These are phyloP conservation scores for Orbilia ellipsospora DNA, from an alignment of 2,329 filamentous ascomycete genomes.

Conservation along the genomic window DNA sequence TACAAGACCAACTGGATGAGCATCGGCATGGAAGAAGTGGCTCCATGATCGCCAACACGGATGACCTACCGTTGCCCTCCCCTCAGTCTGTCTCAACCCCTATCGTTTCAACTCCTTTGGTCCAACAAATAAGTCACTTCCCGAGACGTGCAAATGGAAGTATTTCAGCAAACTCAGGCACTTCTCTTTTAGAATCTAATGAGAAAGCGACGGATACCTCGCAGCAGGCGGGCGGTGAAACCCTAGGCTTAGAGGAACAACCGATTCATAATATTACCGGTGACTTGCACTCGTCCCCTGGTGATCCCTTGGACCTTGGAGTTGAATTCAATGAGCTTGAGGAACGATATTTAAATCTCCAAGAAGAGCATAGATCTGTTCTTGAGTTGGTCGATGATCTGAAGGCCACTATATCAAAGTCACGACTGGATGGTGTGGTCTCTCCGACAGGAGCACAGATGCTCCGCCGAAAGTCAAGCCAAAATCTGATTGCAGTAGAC, in stretches of 20 bases:
- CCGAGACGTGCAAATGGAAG: constrained; percentile 58
- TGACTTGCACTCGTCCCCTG: constrained; percentile 55
- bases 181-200: neutral
- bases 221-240: neutral
- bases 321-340: constrained; percentile 48
- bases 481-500: constrained; percentile 86
- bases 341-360: constrained; percentile 64
- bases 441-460: constrained; percentile 78
- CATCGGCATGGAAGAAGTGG: constrained; percentile 70
- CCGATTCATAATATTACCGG: neutral
- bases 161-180: neutral
- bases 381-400: constrained; percentile 89
- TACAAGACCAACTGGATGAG: constrained; percentile 88
- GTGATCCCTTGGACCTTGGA: constrained; percentile 59
- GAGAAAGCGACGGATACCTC: neutral
- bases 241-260: neutral
- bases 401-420: constrained; percentile 84
- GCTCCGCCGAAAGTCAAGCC: constrained; percentile 91
- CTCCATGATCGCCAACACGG: constrained; percentile 63
- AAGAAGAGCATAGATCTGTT: constrained; percentile 84
- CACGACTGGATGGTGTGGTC: constrained; percentile 71
- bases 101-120: constrained; percentile 63
- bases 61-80: constrained; percentile 38
- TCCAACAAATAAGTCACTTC: constrained; percentile 37
- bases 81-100: constrained; percentile 66